Conservation (phyloP, 2,329 filamentous ascomycete species). For the Claviceps sp. region DNA sequence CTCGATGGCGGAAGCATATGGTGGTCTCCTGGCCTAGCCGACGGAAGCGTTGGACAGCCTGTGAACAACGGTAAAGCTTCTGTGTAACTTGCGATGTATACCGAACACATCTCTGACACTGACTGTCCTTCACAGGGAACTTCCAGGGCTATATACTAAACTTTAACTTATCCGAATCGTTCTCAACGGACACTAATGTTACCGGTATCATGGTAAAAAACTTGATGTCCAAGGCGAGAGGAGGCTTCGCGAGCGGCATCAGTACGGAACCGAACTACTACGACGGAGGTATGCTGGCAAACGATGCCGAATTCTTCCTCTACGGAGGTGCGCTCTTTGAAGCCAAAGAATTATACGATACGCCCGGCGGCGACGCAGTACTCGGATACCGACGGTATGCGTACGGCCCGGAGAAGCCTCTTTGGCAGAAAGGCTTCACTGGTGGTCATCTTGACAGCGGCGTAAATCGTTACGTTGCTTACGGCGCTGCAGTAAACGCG, state of each 20-base stretch:
- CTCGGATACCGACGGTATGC: conserved; percentile 39
- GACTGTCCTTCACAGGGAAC: conserved; percentile 30
- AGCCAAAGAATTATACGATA: conserved; percentile 19
- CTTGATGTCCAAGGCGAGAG: conserved; percentile 31
- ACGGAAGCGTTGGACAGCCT: conserved; percentile 23
- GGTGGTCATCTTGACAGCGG: conserved; percentile 25
- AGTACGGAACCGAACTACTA: conserved; percentile 41
- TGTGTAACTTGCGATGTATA: background rate
- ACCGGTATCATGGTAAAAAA: conserved; percentile 33
- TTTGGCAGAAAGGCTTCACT: conserved; percentile 31
- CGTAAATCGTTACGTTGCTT: conserved; percentile 49
- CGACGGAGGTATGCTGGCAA: conserved; percentile 53
- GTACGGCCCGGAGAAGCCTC: conserved; percentile 31
- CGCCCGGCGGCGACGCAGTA: conserved; percentile 29
- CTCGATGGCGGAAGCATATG: conserved; percentile 47
- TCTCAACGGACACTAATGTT: conserved; percentile 37
- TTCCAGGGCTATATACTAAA: conserved; percentile 38
- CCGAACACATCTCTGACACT: background rate
- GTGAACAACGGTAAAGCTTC: conserved; percentile 25
- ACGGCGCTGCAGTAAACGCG: conserved; percentile 48
- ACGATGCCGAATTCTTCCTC: conserved; percentile 47
- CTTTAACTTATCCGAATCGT: conserved; percentile 44
- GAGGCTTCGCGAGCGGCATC: conserved; percentile 34
- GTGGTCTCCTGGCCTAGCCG: conserved; percentile 37
- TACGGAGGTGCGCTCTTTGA: conserved; percentile 43